These are phyloP conservation scores for Schizosaccharomyces cryophilus DNA, from an alignment of 805 yeast genomes.

Conservation along the genomic window DNA sequence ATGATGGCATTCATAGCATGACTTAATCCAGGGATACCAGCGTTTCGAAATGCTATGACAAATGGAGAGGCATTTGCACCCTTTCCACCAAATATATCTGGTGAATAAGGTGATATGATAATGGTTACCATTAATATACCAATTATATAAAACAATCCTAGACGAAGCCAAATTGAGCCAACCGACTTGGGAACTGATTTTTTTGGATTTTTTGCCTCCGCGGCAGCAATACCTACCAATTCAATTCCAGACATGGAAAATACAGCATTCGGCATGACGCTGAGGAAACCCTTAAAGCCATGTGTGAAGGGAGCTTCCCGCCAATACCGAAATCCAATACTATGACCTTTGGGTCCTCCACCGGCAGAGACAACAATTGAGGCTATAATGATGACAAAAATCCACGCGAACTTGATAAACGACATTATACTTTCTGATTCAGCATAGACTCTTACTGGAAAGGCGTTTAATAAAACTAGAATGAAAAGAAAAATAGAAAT, in stretches of 20 bases:
- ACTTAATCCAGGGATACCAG: constrained; percentile 42
- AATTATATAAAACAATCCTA: constrained; percentile 41
- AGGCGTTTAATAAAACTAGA: constrained; percentile 20
- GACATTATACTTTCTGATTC: constrained; percentile 32
- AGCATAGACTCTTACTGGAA: constrained; percentile 25
- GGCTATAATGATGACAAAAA: constrained; percentile 38
- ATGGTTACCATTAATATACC: constrained; percentile 35
- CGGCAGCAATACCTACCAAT: constrained; percentile 50
- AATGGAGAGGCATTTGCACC: constrained; percentile 36
- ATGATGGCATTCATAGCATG: constrained; percentile 57
- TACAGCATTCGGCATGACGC: constrained; percentile 37
- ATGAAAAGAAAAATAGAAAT: constrained; percentile 24
- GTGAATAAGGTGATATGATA: constrained; percentile 13
- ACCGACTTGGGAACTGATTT: constrained; percentile 44
- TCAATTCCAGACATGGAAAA: constrained; percentile 63
- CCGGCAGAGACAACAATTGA: constrained; percentile 42
- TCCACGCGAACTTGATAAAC: constrained; percentile 35
- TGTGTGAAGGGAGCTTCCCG: constrained; percentile 18
- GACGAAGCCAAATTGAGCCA: constrained; percentile 66
- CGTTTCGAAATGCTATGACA: constrained; percentile 48
- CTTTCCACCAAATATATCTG: constrained; percentile 21
- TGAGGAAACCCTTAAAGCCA: constrained; percentile 33
- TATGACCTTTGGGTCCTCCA: constrained; percentile 52
- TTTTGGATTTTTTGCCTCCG: constrained; percentile 49
- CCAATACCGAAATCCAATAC: constrained; percentile 53